phyloP scores from a whole-genome alignment of 352 stramenopile genomes.

The Phytophthora nicotianae region DNA sequence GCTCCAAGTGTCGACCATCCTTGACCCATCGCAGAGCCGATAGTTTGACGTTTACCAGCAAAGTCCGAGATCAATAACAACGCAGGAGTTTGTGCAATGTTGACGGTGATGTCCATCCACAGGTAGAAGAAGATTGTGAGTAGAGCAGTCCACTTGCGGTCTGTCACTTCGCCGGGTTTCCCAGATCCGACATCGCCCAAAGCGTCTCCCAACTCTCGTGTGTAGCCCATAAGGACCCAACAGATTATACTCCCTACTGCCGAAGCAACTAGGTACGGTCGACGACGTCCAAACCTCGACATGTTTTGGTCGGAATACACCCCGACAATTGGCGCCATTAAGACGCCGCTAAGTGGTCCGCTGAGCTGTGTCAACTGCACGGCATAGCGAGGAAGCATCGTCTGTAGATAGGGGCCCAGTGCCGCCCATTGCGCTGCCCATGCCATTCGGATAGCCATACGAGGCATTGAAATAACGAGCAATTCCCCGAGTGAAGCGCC shows the following conservation, averaged over 20 bases:
- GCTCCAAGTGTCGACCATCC: constrained; percentile 53
- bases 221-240: constrained; percentile 63
- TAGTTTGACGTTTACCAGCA: constrained; percentile 56
- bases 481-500: constrained; percentile 39
- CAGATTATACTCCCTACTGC: constrained; percentile 46
- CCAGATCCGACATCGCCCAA: constrained; percentile 46
- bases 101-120: constrained; percentile 70
- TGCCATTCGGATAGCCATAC: constrained; percentile 64
- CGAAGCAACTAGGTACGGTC: constrained; percentile 45
- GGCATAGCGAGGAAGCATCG: constrained; percentile 46
- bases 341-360: constrained; percentile 50
- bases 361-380: constrained; percentile 64
- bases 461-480: constrained; percentile 55
- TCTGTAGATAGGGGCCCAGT: constrained; percentile 59
- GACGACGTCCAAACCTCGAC: constrained; percentile 42
- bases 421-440: constrained; percentile 67
- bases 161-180: constrained; percentile 29
- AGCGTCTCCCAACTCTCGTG: constrained; percentile 48
- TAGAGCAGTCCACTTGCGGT: constrained; percentile 51
- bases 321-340: constrained; percentile 56
- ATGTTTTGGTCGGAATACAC: constrained; percentile 46
- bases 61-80: constrained; percentile 63
- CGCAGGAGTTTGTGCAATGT: constrained; percentile 52
- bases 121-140: constrained; percentile 66
- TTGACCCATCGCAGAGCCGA: constrained; percentile 47